Evolutionary conservation across 1,284 basidiomycete species (phyloP).

Genomic region (Trichosporon sp.): DNA sequence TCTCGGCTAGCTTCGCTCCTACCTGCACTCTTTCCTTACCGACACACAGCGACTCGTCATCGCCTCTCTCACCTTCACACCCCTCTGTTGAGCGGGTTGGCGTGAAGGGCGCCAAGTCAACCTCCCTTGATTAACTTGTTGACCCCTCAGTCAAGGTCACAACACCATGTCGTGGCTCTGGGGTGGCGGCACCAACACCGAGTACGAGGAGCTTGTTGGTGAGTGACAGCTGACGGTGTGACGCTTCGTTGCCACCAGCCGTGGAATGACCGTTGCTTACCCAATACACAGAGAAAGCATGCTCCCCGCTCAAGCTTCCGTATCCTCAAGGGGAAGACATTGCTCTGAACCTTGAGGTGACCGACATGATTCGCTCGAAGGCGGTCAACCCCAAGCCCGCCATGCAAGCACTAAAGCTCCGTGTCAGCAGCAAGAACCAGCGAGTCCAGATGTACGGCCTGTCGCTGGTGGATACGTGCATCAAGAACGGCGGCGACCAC

Average conservation of each 20-base stretch:
- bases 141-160: too few relatives aligned
- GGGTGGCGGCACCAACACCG: slow-evolving; percentile 42
- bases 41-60: neutral
- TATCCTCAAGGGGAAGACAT: slow-evolving; percentile 69
- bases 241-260: neutral
- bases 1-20: neutral
- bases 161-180: slow-evolving; percentile 48
- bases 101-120: neutral
- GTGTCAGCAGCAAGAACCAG: slow-evolving; percentile 90
- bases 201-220: slow-evolving; percentile 50
- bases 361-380: slow-evolving; percentile 93
- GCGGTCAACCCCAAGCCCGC: slow-evolving; percentile 78
- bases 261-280: neutral
- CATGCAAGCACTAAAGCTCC: slow-evolving; percentile 79
- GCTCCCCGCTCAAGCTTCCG: slow-evolving; percentile 49
- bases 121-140: neutral
- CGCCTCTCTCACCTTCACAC: neutral
- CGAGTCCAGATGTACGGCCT: slow-evolving; percentile 88
- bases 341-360: slow-evolving; percentile 89
- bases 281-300: slow-evolving; percentile 45
- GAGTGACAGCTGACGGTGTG: slow-evolving; percentile 15
- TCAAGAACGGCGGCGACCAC: slow-evolving; percentile 96
- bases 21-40: neutral
- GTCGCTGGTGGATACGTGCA: slow-evolving; percentile 84
- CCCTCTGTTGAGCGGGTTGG: neutral